Conservation (phyloP, 2,329 filamentous ascomycete species). For the Trichoderma sp. region DNA sequence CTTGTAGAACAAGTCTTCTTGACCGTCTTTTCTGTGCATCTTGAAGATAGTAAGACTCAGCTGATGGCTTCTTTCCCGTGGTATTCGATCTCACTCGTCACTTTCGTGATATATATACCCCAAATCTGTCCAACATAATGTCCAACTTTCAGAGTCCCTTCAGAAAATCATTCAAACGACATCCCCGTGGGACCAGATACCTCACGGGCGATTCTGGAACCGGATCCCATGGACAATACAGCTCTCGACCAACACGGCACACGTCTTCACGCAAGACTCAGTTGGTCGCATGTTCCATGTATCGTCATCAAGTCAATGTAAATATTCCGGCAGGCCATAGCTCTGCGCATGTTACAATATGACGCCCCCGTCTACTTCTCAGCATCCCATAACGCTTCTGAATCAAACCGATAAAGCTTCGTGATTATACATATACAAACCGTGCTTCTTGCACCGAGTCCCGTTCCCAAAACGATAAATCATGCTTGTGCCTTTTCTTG, state of each 20-base stretch:
- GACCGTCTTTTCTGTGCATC: too few relatives aligned
- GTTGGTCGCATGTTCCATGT: too few relatives aligned
- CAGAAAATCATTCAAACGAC: too few relatives aligned
- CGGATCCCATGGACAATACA: neutral
- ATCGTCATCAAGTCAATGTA: neutral
- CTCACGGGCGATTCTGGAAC: neutral
- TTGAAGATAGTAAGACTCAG: too few relatives aligned
- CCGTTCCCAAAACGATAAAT: conserved; percentile 13
- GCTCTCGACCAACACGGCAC: too few relatives aligned
- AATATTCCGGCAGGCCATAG: conserved; percentile 6
- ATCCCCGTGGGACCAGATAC: too few relatives aligned
- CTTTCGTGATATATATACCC: too few relatives aligned
- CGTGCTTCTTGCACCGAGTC: conserved; percentile 8
- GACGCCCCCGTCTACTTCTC: conserved; percentile 11
- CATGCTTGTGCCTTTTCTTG: neutral
- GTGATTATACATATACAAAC: conserved; percentile 25
- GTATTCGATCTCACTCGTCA: too few relatives aligned
- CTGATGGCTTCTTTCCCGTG: too few relatives aligned
- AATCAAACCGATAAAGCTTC: conserved; percentile 1
- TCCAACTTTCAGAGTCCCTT: too few relatives aligned
- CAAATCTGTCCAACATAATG: too few relatives aligned
- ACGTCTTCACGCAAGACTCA: neutral
- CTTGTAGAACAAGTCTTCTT: too few relatives aligned
- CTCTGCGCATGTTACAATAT: neutral
- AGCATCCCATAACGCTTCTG: conserved; percentile 9